phyloP scores from a whole-genome alignment of 345 rosid species.

The Eucalyptus marginata region DNA sequence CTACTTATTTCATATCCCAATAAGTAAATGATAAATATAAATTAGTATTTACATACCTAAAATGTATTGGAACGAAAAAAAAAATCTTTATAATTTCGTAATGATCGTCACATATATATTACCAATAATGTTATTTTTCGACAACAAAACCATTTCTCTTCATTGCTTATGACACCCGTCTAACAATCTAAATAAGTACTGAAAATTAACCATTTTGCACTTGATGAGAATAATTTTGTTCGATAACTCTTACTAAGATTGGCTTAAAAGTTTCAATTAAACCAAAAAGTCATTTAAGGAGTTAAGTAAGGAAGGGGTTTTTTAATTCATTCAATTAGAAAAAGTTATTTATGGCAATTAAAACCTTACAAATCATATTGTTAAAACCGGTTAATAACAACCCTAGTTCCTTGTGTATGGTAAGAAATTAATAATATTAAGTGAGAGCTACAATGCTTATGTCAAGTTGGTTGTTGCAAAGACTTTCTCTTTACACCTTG shows the following conservation, averaged over 20 bases:
- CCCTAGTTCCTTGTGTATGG: background rate
- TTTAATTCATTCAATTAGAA: background rate
- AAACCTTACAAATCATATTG: background rate
- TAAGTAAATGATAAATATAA: background rate
- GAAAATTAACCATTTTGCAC: background rate
- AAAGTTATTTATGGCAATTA: background rate
- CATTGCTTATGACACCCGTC: background rate
- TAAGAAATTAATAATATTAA: too few species aligned
- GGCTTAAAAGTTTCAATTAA: background rate
- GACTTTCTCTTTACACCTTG: too few species aligned
- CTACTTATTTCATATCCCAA: background rate
- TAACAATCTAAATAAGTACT: background rate
- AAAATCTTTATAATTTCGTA: background rate
- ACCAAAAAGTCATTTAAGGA: background rate
- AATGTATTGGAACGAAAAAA: background rate
- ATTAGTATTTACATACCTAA: background rate
- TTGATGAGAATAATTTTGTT: background rate
- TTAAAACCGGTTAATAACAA: fast-evolving
- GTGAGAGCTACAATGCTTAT: too few species aligned
- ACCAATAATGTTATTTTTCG: background rate
- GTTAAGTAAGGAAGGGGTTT: background rate
- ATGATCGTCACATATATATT: background rate
- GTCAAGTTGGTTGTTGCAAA: too few species aligned
- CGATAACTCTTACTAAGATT: background rate
- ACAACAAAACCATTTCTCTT: background rate